Conservation (phyloP, 78 protist genomes). For the Creolimax fragrantissima region DNA sequence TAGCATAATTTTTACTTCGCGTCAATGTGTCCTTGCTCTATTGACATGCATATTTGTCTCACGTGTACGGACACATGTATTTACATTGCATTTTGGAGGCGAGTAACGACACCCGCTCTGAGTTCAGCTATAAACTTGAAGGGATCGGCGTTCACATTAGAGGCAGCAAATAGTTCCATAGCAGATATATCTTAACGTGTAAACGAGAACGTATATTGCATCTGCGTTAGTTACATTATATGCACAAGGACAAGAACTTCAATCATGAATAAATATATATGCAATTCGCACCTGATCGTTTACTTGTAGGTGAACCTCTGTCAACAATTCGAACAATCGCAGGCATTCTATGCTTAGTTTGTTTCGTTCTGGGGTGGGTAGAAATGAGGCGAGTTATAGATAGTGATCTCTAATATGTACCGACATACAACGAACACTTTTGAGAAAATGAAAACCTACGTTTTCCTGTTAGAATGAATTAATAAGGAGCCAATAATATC, state of each 20-base stretch:
- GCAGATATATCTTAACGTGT: not conserved
- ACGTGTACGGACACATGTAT: too few species aligned
- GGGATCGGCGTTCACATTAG: slow-evolving; percentile 3
- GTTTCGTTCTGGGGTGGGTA: not conserved
- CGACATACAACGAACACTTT: too few species aligned
- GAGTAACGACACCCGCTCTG: not conserved
- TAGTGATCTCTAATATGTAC: too few species aligned
- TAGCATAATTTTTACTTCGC: too few species aligned
- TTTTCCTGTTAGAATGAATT: too few species aligned
- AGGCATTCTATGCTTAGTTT: not conserved
- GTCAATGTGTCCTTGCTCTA: too few species aligned
- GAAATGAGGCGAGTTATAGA: not conserved
- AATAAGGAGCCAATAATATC: not conserved
- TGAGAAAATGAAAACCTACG: too few species aligned
- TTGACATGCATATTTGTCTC: too few species aligned
- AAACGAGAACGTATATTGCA: too few species aligned
- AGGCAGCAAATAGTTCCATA: slow-evolving; percentile 18
- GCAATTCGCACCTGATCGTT: not conserved
- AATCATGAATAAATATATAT: too few species aligned
- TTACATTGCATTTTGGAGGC: not conserved
- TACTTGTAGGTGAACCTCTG: slow-evolving; percentile 1
- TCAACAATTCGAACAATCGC: slow-evolving; percentile 16
- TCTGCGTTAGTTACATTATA: too few species aligned
- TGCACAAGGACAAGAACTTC: too few species aligned
- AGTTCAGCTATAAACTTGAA: not conserved